Evolutionary conservation across 2,329 filamentous ascomycete genomes (phyloP).

Genomic region (Fusarium zealandicum): DNA sequence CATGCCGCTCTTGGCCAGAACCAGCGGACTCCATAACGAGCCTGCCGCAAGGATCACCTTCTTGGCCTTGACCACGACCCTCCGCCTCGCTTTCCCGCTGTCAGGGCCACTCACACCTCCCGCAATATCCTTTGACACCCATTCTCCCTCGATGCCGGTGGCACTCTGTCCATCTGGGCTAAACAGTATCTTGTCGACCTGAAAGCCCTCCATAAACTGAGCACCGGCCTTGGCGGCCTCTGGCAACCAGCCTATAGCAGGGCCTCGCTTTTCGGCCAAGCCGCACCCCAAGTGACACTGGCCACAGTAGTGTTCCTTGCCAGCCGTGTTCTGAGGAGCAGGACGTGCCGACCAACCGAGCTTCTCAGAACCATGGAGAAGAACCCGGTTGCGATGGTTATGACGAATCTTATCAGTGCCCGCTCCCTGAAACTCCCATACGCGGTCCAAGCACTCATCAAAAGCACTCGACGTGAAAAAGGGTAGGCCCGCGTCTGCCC

Average conservation of each 20-base stretch:
- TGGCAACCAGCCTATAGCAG: conserved; percentile 77
- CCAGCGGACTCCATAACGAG: conserved; percentile 75
- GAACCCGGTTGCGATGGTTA: conserved; percentile 72
- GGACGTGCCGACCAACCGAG: conserved; percentile 74
- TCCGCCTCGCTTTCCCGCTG: conserved; percentile 59
- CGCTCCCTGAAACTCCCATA: conserved; percentile 82
- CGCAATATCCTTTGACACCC: conserved; percentile 73
- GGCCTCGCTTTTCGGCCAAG: conserved; percentile 78
- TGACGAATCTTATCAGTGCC: conserved; percentile 70
- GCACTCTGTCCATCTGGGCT: conserved; percentile 65
- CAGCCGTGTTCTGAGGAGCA: conserved; percentile 82
- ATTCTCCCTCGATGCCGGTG: conserved; percentile 75
- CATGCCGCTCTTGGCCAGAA: conserved; percentile 80
- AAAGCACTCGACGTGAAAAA: conserved; percentile 79
- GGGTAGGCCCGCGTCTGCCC: conserved; percentile 72
- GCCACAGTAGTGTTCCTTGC: conserved; percentile 77
- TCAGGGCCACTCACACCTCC: conserved; percentile 62
- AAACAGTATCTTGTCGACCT: conserved; percentile 75
- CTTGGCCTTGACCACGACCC: conserved; percentile 77
- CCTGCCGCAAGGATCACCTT: conserved; percentile 82
- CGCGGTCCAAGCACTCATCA: conserved; percentile 79
- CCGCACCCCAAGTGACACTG: conserved; percentile 68
- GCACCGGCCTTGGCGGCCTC: conserved; percentile 81
- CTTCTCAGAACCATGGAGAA: conserved; percentile 78
- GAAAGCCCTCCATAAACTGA: conserved; percentile 83